phyloP scores from a whole-genome alignment of 2,329 filamentous ascomycete species.

The Pseudohalonectria lignicola region DNA sequence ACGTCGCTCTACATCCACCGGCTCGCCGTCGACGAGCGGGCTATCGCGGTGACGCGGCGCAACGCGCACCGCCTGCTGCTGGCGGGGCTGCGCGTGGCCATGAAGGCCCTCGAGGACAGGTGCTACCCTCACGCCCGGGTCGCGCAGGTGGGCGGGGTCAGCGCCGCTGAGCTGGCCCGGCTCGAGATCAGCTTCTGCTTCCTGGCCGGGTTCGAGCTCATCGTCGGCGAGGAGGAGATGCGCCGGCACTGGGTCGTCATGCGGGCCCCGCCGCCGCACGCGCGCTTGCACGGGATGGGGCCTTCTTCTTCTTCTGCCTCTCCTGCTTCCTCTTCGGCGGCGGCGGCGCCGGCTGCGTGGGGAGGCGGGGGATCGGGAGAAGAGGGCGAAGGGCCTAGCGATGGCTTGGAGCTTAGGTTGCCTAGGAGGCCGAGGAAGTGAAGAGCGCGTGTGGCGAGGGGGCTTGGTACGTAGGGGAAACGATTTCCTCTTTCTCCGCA shows the following conservation, averaged over 20 bases:
- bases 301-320: too few relatives aligned
- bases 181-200: slow-evolving; percentile 88
- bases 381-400: neutral
- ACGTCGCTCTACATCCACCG: slow-evolving; percentile 80
- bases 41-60: slow-evolving; percentile 68
- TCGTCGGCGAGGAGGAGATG: slow-evolving; percentile 47
- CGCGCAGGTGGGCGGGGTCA: slow-evolving; percentile 80
- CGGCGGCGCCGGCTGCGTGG: slow-evolving; percentile 4
- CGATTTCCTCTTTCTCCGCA: neutral
- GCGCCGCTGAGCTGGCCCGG: slow-evolving; percentile 66
- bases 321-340: slow-evolving; percentile 9
- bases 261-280: slow-evolving; percentile 11
- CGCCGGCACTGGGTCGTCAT: slow-evolving; percentile 59
- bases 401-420: slow-evolving; percentile 6
- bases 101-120: slow-evolving; percentile 91
- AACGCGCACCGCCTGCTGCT: slow-evolving; percentile 83
- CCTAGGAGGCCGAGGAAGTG: slow-evolving; percentile 3
- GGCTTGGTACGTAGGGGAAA: too few relatives aligned
- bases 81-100: slow-evolving; percentile 74
- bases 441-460: too few relatives aligned
- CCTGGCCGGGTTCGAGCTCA: slow-evolving; percentile 72
- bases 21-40: slow-evolving; percentile 64
- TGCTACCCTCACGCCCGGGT: slow-evolving; percentile 78
- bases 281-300: too few relatives aligned
- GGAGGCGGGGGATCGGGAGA: slow-evolving; percentile 13